These are phyloP conservation scores for Rosa persica DNA, from an alignment of 306 rosid species.

Conservation along the genomic window DNA sequence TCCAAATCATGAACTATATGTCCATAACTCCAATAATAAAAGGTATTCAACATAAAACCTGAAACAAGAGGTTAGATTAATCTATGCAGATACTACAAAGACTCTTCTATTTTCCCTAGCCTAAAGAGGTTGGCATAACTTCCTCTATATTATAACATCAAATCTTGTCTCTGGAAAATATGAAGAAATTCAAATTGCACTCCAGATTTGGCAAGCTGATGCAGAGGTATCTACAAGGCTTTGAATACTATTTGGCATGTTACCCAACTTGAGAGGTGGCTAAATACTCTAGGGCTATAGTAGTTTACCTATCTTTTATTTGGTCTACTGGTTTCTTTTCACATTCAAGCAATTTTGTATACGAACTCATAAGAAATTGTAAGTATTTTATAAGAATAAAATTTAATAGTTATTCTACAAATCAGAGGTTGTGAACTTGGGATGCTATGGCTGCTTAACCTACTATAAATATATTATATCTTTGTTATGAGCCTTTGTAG, in stretches of 20 bases:
- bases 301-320: not conserved
- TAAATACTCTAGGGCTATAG: not conserved
- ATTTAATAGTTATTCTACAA: not conserved
- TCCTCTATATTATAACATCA: not conserved
- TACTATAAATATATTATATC: not conserved
- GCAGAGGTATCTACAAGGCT: not conserved
- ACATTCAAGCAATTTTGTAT: not conserved
- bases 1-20: not conserved
- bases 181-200: slow-evolving; percentile 2
- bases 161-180: not conserved
- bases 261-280: not conserved
- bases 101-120: not conserved
- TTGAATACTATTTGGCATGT: not conserved
- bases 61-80: not conserved
- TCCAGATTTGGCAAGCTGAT: not conserved
- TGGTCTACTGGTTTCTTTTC: not conserved
- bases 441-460: not conserved
- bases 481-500: not conserved
- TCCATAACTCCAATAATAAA: not conserved
- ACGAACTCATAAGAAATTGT: not conserved
- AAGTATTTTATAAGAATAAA: not conserved
- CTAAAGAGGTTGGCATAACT: not conserved
- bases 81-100: not conserved
- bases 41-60: not conserved
- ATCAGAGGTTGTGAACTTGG: not conserved